Conservation (phyloP, 371 early-diverging fungal genomes). For the Fennellomyces sp. region DNA sequence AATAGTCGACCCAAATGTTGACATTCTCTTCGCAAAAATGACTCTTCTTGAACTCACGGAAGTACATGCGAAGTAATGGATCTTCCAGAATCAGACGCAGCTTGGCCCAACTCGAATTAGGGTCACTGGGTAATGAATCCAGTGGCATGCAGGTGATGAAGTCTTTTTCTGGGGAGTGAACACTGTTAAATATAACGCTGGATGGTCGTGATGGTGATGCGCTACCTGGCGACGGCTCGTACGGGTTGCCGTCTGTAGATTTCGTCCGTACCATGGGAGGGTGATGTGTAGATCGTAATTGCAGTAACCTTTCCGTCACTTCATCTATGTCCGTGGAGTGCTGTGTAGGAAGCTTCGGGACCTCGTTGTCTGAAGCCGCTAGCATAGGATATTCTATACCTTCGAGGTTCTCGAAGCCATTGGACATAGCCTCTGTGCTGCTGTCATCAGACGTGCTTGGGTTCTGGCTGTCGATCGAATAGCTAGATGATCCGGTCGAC, state of each 20-base stretch:
- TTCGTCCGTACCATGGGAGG: background rate
- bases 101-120: constrained; percentile 17
- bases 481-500: constrained; percentile 17
- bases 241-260: background rate
- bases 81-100: constrained; percentile 66
- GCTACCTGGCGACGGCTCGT: background rate
- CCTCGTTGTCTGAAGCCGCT: background rate
- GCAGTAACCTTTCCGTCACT: constrained; percentile 13
- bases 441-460: background rate
- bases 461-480: background rate
- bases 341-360: background rate
- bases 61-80: constrained; percentile 56
- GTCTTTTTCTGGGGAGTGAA: background rate
- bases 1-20: constrained; percentile 59
- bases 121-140: constrained; percentile 6
- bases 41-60: constrained; percentile 63
- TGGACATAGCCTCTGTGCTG: background rate
- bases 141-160: constrained; percentile 17
- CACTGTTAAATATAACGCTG: constrained; percentile 1
- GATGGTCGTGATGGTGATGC: constrained; percentile 13
- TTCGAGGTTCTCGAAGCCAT: background rate
- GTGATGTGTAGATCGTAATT: constrained; percentile 12
- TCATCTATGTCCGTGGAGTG: constrained; percentile 8
- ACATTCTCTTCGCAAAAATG: constrained; percentile 67
- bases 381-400: background rate